Conservation (phyloP, 164 flowering plant species). For the Vitis cinerea region DNA sequence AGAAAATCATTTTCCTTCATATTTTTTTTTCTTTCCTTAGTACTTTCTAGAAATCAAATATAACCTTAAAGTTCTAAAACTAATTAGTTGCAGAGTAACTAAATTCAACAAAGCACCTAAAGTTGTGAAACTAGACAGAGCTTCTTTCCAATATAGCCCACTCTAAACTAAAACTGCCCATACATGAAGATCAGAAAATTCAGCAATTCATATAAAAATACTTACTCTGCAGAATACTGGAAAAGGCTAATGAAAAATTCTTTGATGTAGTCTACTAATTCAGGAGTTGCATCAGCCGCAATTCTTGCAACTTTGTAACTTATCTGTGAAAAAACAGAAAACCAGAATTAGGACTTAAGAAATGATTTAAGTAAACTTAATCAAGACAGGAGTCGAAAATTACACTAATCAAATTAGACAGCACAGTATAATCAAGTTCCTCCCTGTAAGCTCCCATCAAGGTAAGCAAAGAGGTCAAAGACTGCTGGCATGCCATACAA, state of each 20-base stretch:
- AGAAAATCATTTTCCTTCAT: no score
- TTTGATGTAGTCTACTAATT: conserved; percentile 45
- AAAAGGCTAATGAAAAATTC: conserved; percentile 66
- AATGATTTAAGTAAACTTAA: neutral
- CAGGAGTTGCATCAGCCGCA: conserved; percentile 78
- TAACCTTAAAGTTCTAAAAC: no score
- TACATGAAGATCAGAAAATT: neutral
- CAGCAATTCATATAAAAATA: neutral
- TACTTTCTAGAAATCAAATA: no score
- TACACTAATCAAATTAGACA: conserved; percentile 80
- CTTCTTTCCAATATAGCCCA: neutral
- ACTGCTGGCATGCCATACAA: conserved; percentile 70
- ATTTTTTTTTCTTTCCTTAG: no score
- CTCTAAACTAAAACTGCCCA: neutral
- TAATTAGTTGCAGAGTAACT: no score
- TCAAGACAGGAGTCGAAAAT: conserved; percentile 18
- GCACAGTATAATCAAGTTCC: conserved; percentile 83
- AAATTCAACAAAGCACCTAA: no score
- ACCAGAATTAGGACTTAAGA: conserved; percentile 10
- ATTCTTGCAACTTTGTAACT: conserved; percentile 61
- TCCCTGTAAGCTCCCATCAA: conserved; percentile 82
- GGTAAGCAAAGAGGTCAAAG: conserved; percentile 73
- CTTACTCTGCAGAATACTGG: conserved; percentile 82
- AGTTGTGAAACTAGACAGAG: neutral
- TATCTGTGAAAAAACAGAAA: conserved; percentile 46